These are phyloP conservation scores for Cerioporus squamosus DNA, from an alignment of 1,284 basidiomycete genomes.

Conservation along the genomic window DNA sequence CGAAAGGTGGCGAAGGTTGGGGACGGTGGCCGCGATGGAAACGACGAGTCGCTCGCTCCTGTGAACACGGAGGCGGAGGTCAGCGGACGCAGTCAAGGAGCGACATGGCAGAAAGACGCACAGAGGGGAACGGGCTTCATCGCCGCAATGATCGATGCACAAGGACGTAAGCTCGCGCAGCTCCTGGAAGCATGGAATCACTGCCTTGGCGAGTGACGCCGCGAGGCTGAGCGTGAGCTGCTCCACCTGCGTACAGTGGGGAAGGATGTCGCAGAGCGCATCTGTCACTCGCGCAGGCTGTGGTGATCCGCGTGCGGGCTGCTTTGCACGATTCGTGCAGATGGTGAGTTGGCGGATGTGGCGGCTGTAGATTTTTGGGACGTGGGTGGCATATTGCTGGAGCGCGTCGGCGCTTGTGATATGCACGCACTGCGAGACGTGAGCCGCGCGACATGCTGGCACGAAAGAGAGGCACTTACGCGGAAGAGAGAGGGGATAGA, in stretches of 20 bases:
- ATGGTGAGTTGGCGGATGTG: constrained; percentile 62
- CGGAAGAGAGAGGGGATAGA: constrained; percentile 63
- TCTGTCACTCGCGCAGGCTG: constrained; percentile 41
- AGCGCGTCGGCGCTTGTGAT: constrained; percentile 51
- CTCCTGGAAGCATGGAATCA: constrained; percentile 57
- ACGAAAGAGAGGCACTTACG: constrained; percentile 37
- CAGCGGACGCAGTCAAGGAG: constrained; percentile 21
- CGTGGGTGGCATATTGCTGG: constrained; percentile 54
- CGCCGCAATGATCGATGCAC: constrained; percentile 58
- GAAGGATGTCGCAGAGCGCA: constrained; percentile 53
- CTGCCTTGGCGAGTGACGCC: constrained; percentile 52
- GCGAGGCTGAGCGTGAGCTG: constrained; percentile 56
- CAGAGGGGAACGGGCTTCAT: constrained; percentile 60
- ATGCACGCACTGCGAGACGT: constrained; percentile 41
- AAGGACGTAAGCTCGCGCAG: constrained; percentile 51
- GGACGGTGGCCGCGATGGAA: constrained; percentile 66
- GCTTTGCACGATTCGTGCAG: constrained; percentile 43
- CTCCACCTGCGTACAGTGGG: constrained; percentile 50
- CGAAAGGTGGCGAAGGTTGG: constrained; percentile 56
- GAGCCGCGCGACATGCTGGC: constrained; percentile 1
- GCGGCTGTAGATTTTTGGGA: constrained; percentile 56
- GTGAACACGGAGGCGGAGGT: constrained; percentile 13
- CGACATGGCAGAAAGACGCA: constrained; percentile 41
- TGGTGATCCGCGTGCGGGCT: constrained; percentile 10
- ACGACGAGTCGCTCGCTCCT: constrained; percentile 76